Evolutionary conservation across 306 rosid species (phyloP).

Genomic region (Trichosanthes cucumerina): DNA sequence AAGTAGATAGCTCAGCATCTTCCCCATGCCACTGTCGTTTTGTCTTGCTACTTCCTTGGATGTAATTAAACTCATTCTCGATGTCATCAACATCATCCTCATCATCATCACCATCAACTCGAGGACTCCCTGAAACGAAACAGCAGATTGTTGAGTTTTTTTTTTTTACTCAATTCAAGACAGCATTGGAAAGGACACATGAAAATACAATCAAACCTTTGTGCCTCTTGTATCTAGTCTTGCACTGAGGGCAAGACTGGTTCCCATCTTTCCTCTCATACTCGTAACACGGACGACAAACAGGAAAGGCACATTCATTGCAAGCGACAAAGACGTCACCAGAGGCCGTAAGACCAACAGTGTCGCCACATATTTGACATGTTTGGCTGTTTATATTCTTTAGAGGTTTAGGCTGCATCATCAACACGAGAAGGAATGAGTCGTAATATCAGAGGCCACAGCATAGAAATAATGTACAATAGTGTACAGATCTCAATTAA

Average conservation of each 20-base stretch:
- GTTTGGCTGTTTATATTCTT: conserved; percentile 69
- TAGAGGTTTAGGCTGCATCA: conserved; percentile 65
- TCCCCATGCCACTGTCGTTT: conserved; percentile 77
- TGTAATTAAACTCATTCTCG: conserved; percentile 73
- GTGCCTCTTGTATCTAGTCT: conserved; percentile 89
- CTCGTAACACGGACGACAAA: conserved; percentile 90
- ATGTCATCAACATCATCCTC: conserved; percentile 84
- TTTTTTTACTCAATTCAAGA: neutral
- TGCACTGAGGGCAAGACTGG: conserved; percentile 93
- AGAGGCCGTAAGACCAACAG: conserved; percentile 55
- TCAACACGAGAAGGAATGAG: conserved; percentile 1
- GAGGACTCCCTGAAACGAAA: conserved; percentile 67
- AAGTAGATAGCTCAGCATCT: conserved; percentile 68
- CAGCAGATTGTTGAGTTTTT: neutral
- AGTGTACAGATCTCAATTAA: neutral
- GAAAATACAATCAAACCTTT: conserved; percentile 35
- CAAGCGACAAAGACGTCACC: conserved; percentile 97
- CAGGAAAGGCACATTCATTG: conserved; percentile 94
- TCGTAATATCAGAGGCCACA: conserved; percentile 12
- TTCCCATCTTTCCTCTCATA: conserved; percentile 92
- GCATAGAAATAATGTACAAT: neutral
- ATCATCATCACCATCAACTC: conserved; percentile 93
- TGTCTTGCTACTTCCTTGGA: conserved; percentile 40
- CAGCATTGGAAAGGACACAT: neutral
- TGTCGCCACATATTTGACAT: conserved; percentile 90